These are phyloP conservation scores for Lasiodiplodia citricola DNA, from an alignment of 2,329 filamentous ascomycete genomes.

Conservation along the genomic window DNA sequence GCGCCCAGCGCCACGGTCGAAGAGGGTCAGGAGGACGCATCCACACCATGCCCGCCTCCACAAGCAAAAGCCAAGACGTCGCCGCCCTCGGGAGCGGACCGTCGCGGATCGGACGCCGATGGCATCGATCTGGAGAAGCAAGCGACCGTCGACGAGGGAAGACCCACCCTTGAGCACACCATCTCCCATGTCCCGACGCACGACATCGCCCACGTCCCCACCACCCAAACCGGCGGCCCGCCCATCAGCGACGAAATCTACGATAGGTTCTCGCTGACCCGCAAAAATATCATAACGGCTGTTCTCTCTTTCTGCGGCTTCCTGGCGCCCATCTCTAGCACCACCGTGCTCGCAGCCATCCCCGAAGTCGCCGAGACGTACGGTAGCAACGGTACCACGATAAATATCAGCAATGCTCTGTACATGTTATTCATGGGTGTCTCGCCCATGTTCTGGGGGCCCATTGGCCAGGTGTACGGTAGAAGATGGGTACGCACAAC, in stretches of 20 bases:
- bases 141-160: constrained; percentile 16
- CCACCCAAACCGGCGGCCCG: constrained; percentile 3
- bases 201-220: constrained; percentile 19
- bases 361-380: constrained; percentile 74
- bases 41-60: not conserved
- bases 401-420: constrained; percentile 77
- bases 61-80: not conserved
- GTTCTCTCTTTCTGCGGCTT: constrained; percentile 78
- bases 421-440: constrained; percentile 77
- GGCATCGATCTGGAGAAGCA: constrained; percentile 20
- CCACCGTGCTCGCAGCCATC: constrained; percentile 73
- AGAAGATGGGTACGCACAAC: constrained; percentile 51
- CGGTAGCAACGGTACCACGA: constrained; percentile 68
- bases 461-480: constrained; percentile 61
- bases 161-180: constrained; percentile 39
- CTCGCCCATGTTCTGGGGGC: constrained; percentile 70
- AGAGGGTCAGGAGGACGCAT: not conserved
- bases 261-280: constrained; percentile 63
- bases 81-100: not conserved
- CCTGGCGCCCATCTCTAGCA: constrained; percentile 75
- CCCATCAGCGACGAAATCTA: constrained; percentile 59
- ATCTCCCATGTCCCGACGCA: constrained; percentile 35
- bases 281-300: constrained; percentile 71
- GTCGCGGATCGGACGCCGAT: not conserved
- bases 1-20: constrained; percentile 15